Evolutionary conservation across 2,329 filamentous ascomycete species (phyloP).

Genomic region (Xylariaceae sp.): DNA sequence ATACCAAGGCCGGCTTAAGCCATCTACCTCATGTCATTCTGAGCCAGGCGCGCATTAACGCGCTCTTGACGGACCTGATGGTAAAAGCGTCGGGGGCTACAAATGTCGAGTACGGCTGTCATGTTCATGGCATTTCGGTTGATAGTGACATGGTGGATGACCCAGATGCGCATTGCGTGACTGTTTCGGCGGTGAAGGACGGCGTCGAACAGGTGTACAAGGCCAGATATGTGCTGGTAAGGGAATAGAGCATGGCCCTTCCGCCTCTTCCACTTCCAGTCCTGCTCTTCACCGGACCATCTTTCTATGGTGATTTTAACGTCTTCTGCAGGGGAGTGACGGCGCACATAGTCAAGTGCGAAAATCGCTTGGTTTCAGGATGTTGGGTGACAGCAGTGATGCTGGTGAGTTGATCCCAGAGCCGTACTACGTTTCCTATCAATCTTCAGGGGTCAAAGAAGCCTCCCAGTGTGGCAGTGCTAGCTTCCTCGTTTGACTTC

Average conservation of each 20-base stretch:
- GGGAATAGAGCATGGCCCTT: constrained; percentile 18
- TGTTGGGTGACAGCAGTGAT: constrained; percentile 43
- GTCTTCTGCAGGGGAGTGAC: constrained; percentile 36
- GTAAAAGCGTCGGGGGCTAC: constrained; percentile 34
- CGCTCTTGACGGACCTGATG: constrained; percentile 49
- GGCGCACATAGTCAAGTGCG: constrained; percentile 49
- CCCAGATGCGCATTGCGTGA: constrained; percentile 39
- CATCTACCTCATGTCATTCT: constrained; percentile 53
- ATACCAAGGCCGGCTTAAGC: constrained; percentile 49
- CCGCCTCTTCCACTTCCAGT: background rate
- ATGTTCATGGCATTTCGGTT: constrained; percentile 47
- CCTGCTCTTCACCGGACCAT: background rate
- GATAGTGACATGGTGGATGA: constrained; percentile 36
- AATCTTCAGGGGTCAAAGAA: background rate
- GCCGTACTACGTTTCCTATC: background rate
- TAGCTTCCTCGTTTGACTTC: background rate
- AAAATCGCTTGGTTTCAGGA: constrained; percentile 47
- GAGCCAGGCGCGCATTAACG: constrained; percentile 52
- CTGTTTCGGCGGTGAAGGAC: constrained; percentile 38
- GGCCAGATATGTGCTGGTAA: constrained; percentile 49
- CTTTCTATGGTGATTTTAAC: background rate
- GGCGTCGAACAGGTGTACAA: constrained; percentile 37
- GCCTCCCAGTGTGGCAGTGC: background rate
- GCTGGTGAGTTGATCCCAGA: constrained; percentile 11
- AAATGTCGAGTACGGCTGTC: constrained; percentile 50